Percentiles rank a stretch among this genome's conserved stretches.
Evolutionary conservation across 1,284 basidiomycete species (phyloP).

Genomic region (Naganishia sp.): DNA sequence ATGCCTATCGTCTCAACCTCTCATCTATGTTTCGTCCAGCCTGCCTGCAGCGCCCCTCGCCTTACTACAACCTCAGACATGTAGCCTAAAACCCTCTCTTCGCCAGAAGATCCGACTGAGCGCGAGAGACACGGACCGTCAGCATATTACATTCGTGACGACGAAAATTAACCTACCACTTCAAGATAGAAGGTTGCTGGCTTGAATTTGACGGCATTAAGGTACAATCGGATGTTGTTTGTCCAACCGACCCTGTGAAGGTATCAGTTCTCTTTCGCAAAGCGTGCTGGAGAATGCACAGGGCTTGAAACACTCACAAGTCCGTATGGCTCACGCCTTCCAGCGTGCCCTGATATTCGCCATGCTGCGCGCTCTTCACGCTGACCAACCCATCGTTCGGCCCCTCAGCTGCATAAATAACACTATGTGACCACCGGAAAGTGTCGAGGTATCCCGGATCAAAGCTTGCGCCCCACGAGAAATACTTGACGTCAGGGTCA

Average conservation of each 20-base stretch:
- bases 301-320: slow-evolving; percentile 57
- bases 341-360: slow-evolving; percentile 69
- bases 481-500: slow-evolving; percentile 75
- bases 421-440: slow-evolving; percentile 65
- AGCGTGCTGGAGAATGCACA: not conserved
- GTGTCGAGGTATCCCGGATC: slow-evolving; percentile 84
- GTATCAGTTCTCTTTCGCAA: not conserved
- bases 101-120: slow-evolving; percentile 50
- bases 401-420: slow-evolving; percentile 84
- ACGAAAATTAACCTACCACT: slow-evolving; percentile 57
- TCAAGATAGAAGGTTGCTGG: slow-evolving; percentile 85
- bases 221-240: slow-evolving; percentile 57
- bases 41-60: not conserved
- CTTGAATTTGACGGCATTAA: slow-evolving; percentile 82
- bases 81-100: slow-evolving; percentile 46
- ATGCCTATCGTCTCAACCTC: not conserved
- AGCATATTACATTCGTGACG: not conserved
- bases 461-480: slow-evolving; percentile 88
- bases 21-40: slow-evolving; percentile 3
- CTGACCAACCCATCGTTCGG: slow-evolving; percentile 90
- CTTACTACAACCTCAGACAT: not conserved
- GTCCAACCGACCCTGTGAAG: slow-evolving; percentile 55
- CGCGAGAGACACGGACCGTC: not conserved
- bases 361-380: slow-evolving; percentile 77
- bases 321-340: slow-evolving; percentile 89